Base-by-base conservation (phyloP, 495 filamentous ascomycete species). In the Neurospora sp. region DNA sequence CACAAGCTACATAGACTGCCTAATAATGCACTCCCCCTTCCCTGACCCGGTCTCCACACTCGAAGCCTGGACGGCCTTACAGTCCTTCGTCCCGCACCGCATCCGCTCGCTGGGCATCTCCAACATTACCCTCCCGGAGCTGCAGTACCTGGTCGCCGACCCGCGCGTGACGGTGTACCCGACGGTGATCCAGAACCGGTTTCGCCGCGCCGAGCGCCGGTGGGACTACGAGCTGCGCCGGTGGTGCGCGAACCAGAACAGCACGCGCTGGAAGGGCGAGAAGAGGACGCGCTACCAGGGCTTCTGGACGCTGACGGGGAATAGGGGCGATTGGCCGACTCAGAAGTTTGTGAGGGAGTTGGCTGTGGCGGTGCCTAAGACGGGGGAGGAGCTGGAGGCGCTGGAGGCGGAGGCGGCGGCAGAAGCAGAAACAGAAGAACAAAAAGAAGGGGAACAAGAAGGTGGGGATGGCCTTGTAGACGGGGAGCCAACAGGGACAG, bases 241-340 rank as follows among this genome's bases (percentile, higher is more conserved):
- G 0, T 95, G 90, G 79, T 93, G 91, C 77, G 54, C 14, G 27
- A 66, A 35, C 54, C 54, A 66, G 54, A 66, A 66, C 27, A 66
- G 54, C 27, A 66, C 54, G 27, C 54, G 54, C 54, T 66, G 54
- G 54, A 66, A 66, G 31, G 81, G 83, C 16, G 85, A 87, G 41
- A 81, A 87, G 8, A 83, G 83, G 35, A 89, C 93, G 44, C 78
- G 86, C 18, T 95, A 93, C 77, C 92, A 95, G 79, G 86, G 88
- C 27, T 95, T 94, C 82, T 94, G 93, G 93, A 94, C 91, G 1
- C 78, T 96, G 79, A 92, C 89, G 0, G 93, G 87, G 0, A 95
- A 96, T 75, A 74, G 74, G 8, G 88, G 85, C 11, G 80, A 86
- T 18, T 83, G 94, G 62, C 72, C 90, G 39, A 84, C 77, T 54